Percentiles rank a stretch among this genome's conserved stretches.
Evolutionary conservation across 2,329 filamentous ascomycete genomes (phyloP).

Genomic region (Trichocomaceae sp.): DNA sequence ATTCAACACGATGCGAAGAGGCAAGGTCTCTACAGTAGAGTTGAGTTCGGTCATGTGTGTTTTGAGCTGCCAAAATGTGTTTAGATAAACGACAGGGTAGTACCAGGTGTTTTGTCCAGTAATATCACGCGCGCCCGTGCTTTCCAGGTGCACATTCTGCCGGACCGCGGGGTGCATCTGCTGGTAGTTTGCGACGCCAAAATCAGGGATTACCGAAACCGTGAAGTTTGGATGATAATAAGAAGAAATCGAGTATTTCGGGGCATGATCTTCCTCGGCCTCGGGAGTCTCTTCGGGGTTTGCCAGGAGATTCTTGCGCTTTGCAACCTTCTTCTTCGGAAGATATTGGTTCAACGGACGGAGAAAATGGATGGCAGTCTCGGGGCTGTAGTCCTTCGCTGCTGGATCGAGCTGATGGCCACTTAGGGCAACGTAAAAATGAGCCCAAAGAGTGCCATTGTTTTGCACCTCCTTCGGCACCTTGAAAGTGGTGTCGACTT

Average conservation of each 20-base stretch:
- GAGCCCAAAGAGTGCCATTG: conserved; percentile 89
- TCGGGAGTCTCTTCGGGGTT: conserved; percentile 44
- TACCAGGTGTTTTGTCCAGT: conserved; percentile 91
- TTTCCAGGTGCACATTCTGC: conserved; percentile 72
- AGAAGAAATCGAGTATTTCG: conserved; percentile 66
- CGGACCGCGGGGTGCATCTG: conserved; percentile 65
- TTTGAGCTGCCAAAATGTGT: conserved; percentile 95
- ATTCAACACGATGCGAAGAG: conserved; percentile 74
- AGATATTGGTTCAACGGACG: conserved; percentile 85
- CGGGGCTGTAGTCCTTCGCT: conserved; percentile 62
- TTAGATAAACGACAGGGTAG: conserved; percentile 80
- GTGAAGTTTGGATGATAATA: conserved; percentile 96
- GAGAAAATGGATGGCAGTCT: conserved; percentile 73
- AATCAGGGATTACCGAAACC: conserved; percentile 75
- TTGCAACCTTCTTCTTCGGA: conserved; percentile 79
- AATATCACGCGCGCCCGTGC: conserved; percentile 71
- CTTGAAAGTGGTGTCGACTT: conserved; percentile 67
- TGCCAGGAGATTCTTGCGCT: conserved; percentile 76
- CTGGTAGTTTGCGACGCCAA: conserved; percentile 62
- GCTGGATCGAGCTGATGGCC: conserved; percentile 72
- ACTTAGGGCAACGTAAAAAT: conserved; percentile 78
- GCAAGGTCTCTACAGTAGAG: conserved; percentile 73
- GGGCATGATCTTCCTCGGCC: conserved; percentile 47
- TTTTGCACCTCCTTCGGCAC: conserved; percentile 76
- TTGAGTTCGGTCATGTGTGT: conserved; percentile 89